A percentile compares a stretch with the other conserved stretches of the same genome.
Conservation (phyloP, 352 stramenopile species). For the Phytophthora quininea region DNA sequence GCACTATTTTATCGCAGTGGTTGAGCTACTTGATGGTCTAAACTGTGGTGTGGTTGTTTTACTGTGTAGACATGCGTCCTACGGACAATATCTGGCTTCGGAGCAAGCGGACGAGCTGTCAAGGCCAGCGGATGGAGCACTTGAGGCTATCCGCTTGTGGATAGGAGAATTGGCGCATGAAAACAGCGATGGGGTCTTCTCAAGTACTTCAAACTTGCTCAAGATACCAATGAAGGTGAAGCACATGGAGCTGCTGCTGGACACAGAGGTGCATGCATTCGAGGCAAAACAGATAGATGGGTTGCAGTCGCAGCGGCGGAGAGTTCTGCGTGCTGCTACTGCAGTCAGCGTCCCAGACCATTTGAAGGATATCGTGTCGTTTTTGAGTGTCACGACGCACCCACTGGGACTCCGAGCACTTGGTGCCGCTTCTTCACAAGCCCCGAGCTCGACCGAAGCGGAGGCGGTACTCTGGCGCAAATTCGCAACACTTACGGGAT, state of each 20-base stretch:
- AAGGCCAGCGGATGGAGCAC: constrained; percentile 41
- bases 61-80: constrained; percentile 46
- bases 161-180: constrained; percentile 25
- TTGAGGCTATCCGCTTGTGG: constrained; percentile 61
- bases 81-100: constrained; percentile 56
- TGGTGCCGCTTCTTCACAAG: constrained; percentile 31
- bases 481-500: constrained; percentile 75
- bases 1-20: neutral
- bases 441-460: constrained; percentile 11
- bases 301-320: constrained; percentile 16
- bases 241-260: constrained; percentile 54
- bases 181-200: constrained; percentile 41
- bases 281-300: constrained; percentile 7
- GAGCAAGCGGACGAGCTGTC: constrained; percentile 53
- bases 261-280: constrained; percentile 59
- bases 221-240: constrained; percentile 50
- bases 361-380: constrained; percentile 53
- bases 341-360: constrained; percentile 45
- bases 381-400: constrained; percentile 74
- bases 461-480: constrained; percentile 38
- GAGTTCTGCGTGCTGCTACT: constrained; percentile 47
- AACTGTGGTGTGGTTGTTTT: constrained; percentile 2
- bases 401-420: constrained; percentile 61
- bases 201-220: constrained; percentile 47
- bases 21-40: too few species aligned